Conservation (phyloP, 805 yeast genomes). For the Torulaspora delbrueckii region DNA sequence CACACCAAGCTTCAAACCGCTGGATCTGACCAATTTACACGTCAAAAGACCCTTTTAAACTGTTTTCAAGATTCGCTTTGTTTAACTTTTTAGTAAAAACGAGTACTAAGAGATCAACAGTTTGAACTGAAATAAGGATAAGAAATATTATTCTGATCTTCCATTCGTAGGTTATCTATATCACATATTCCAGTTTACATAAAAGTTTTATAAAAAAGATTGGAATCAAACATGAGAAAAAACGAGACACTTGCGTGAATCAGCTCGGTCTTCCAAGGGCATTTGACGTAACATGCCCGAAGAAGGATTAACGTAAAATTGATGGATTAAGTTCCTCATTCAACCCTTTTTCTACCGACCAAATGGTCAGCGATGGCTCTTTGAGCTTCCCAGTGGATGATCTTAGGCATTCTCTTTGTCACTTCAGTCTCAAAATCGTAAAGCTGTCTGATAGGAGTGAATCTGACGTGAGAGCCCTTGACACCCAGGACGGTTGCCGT, state of each 20-base stretch:
- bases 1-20: background rate
- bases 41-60: background rate
- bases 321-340: constrained; percentile 6
- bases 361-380: constrained; percentile 79
- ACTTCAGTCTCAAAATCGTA: constrained; percentile 86
- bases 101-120: background rate
- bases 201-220: constrained; percentile 8
- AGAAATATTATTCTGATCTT: constrained; percentile 1
- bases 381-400: constrained; percentile 73
- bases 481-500: constrained; percentile 85
- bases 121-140: background rate
- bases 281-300: constrained; percentile 18
- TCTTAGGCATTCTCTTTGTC: constrained; percentile 78
- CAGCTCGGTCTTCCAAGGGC: constrained; percentile 7
- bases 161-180: constrained; percentile 13
- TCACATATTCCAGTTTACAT: constrained; percentile 19
- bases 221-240: constrained; percentile 5
- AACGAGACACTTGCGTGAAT: constrained; percentile 5
- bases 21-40: background rate
- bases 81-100: background rate
- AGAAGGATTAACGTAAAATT: constrained; percentile 5
- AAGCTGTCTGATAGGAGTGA: constrained; percentile 66
- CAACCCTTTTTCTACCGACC: constrained; percentile 58
- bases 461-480: constrained; percentile 67
- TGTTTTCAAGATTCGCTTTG: background rate